Percentiles rank a stretch among this genome's conserved stretches.
phyloP scores from a whole-genome alignment of 345 rosid species.

The Bruguiera parviflora region DNA sequence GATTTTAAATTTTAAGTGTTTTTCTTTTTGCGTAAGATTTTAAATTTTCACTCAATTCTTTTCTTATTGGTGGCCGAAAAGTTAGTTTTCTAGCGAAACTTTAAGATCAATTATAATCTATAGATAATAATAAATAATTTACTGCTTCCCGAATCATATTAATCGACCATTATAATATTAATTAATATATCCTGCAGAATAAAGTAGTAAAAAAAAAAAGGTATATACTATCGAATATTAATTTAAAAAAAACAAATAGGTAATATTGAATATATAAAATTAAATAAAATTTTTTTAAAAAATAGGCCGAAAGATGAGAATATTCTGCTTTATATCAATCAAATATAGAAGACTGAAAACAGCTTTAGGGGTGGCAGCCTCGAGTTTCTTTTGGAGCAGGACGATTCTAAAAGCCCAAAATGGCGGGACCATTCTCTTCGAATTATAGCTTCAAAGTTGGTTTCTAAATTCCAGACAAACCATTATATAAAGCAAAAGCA shows the following conservation, averaged over 20 bases:
- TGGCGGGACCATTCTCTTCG: slow-evolving; percentile 1
- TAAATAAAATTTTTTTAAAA: neutral
- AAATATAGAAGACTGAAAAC: neutral
- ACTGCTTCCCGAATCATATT: no score
- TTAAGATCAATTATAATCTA: no score
- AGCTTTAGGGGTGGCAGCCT: slow-evolving; percentile 23
- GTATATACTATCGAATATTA: neutral
- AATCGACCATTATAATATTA: no score
- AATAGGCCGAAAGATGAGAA: slow-evolving; percentile 22
- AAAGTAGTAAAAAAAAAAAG: no score
- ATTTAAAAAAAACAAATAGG: no score
- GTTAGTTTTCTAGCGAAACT: no score
- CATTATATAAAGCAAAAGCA: neutral
- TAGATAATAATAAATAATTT: no score
- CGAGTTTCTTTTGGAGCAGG: slow-evolving; percentile 23
- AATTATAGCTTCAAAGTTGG: slow-evolving; percentile 15
- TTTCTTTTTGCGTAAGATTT: no score
- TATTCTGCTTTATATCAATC: slow-evolving; percentile 15
- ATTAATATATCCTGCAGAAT: no score
- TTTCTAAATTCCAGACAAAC: slow-evolving; percentile 53
- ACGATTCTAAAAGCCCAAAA: neutral
- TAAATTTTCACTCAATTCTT: no score
- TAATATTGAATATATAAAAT: neutral
- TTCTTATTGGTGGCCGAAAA: no score
- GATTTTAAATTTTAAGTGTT: no score